These are phyloP conservation scores for Polychytrium aggregatum DNA, from an alignment of 192 early-diverging fungal genomes.

Conservation along the genomic window DNA sequence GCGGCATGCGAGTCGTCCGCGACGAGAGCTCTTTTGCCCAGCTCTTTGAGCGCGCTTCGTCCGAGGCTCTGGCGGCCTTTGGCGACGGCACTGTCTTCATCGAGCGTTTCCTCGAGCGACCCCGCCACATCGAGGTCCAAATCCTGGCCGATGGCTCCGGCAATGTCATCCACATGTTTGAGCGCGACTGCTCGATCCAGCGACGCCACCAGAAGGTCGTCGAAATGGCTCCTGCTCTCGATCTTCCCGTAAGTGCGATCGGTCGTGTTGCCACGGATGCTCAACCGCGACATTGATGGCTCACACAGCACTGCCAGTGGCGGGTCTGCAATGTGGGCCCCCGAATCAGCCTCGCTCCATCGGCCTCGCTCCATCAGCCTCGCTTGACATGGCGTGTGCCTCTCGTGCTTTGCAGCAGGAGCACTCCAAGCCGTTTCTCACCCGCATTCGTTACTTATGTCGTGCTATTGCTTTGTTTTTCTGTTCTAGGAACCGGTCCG, in stretches of 20 bases:
- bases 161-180: conserved; percentile 82
- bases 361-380: too few relatives aligned
- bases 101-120: conserved; percentile 82
- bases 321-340: too few relatives aligned
- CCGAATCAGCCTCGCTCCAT: too few relatives aligned
- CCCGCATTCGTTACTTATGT: background rate
- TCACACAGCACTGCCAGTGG: too few relatives aligned
- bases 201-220: conserved; percentile 95
- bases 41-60: conserved; percentile 72
- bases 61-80: conserved; percentile 86
- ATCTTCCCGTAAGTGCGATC: conserved; percentile 38
- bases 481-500: conserved; percentile 30
- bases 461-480: too few relatives aligned
- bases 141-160: conserved; percentile 72
- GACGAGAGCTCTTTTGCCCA: conserved; percentile 56
- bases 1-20: conserved; percentile 90
- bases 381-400: too few relatives aligned
- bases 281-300: too few relatives aligned
- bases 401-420: too few relatives aligned
- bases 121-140: conserved; percentile 97
- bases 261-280: too few relatives aligned
- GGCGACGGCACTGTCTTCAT: conserved; percentile 94
- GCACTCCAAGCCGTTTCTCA: too few relatives aligned
- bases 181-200: conserved; percentile 97
- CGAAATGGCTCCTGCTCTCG: conserved; percentile 80